Evolutionary conservation across 177 flowering plant genomes (phyloP), one percentile per base, ranked within the genome.

Genomic region (Vitis hybrid): DNA sequence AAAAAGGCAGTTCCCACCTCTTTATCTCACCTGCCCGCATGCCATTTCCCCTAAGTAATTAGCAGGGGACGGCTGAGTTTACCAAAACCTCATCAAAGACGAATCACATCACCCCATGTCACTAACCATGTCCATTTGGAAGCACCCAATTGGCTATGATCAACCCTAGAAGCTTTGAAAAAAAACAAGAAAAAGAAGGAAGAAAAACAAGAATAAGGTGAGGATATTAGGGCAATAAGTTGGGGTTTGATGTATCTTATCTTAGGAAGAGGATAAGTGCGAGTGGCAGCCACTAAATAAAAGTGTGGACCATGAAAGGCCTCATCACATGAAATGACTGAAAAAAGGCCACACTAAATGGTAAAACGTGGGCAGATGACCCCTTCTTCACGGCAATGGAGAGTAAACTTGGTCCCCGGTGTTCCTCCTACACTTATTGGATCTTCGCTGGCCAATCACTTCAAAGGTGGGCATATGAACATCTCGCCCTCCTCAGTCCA

Each of bases 301-400:
- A 74, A 53, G 50, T 63, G 73, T 74, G 77, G 77, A 58, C 77
- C 73, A 69, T 21, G 48, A 74, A 59, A 67, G 14, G 20, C 30
- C 61, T 24, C 57, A 64, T 64, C 73, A 64, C 69, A 58, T 64
- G 69, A 63, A 68, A 63, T 63, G 72, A 56, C 54, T 52, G 61
- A 46, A 61, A 66, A 58, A 65, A 30, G 9, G 65, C 56, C 48
- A 65, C 49, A 24, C 20, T 24, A 11, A 0, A 11, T 9, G 41
- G 10, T 11, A 53, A n/a, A 41, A 59, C 10, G 18, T 32, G 56
- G 62, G 17, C 50, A 20, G 54, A 65, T 49, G 69, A 66, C 13
- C 51, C 63, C 30, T 11, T 56, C 53, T 41, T 50, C 54, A 55
- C 21, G 61, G 65, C 53, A 35, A 11, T 27, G 64, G 58, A 46